These are phyloP conservation scores for Sporisorium scitamineum DNA, from an alignment of 1,284 basidiomycete species.

Conservation along the genomic window DNA sequence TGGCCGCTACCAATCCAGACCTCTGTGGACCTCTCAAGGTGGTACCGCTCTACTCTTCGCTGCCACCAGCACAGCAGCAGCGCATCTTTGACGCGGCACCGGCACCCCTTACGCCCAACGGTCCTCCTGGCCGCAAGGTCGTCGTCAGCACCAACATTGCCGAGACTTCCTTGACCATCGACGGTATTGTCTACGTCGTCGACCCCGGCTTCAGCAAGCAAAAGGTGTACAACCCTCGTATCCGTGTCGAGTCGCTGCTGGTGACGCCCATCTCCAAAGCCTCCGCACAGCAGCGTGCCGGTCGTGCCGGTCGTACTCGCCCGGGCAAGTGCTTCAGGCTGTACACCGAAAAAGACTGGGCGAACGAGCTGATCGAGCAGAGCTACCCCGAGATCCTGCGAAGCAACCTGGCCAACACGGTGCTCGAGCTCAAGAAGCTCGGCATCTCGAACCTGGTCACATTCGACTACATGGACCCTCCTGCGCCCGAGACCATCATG, in stretches of 20 bases:
- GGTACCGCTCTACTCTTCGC: conserved; percentile 91
- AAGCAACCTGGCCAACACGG: conserved; percentile 86
- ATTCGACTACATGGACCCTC: conserved; percentile 80
- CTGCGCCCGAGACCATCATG: conserved; percentile 96
- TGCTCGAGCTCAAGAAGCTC: conserved; percentile 92
- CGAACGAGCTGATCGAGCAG: conserved; percentile 85
- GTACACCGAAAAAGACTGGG: conserved; percentile 98
- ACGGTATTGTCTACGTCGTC: conserved; percentile 98
- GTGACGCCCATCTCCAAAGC: conserved; percentile 97
- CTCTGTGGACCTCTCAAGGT: conserved; percentile 80
- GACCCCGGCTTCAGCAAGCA: conserved; percentile 98
- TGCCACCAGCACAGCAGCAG: conserved; percentile 92
- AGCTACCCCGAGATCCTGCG: conserved; percentile 95
- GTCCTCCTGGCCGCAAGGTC: conserved; percentile 90
- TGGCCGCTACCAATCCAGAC: conserved; percentile 63
- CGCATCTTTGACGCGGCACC: conserved; percentile 93
- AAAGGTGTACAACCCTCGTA: conserved; percentile 96
- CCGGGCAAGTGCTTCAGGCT: conserved; percentile 97
- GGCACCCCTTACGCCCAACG: conserved; percentile 74
- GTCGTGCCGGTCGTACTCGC: conserved; percentile 92
- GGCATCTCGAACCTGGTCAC: conserved; percentile 77
- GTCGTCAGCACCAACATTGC: conserved; percentile 98
- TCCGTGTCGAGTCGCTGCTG: conserved; percentile 92
- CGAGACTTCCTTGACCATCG: conserved; percentile 96
- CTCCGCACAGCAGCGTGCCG: conserved; percentile 93